phyloP scores from a whole-genome alignment of 2,329 filamentous ascomycete species.

The Pseudopyrenochaeta lycopersici region DNA sequence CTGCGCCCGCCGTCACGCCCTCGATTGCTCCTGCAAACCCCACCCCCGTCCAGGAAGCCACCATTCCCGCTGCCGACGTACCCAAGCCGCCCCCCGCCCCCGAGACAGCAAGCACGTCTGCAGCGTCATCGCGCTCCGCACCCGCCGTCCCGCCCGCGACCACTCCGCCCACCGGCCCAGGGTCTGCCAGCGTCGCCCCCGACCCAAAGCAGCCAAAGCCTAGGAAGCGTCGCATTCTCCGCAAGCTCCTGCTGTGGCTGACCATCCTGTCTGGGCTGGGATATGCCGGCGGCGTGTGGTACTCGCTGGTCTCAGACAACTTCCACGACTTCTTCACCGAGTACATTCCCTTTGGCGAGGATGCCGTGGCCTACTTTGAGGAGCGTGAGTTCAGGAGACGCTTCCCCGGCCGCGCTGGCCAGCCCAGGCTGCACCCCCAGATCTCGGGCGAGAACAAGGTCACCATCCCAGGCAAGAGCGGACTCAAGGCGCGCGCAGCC shows the following conservation, averaged over 20 bases:
- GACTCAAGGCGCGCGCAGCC: constrained; percentile 80
- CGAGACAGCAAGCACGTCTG: constrained; percentile 39
- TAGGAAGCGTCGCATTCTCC: constrained; percentile 77
- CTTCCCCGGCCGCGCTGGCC: constrained; percentile 66
- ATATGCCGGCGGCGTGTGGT: constrained; percentile 90
- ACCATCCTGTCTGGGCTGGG: constrained; percentile 78
- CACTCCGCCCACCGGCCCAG: constrained; percentile 52
- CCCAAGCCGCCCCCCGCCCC: constrained; percentile 58
- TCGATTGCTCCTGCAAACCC: constrained; percentile 50
- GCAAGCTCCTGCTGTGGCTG: constrained; percentile 75
- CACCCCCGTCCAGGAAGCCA: constrained; percentile 32
- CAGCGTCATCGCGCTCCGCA: constrained; percentile 43
- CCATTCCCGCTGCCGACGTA: constrained; percentile 59
- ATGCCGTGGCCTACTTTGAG: constrained; percentile 93
- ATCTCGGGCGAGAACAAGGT: constrained; percentile 71
- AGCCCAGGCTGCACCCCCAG: constrained; percentile 55
- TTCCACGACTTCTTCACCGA: constrained; percentile 99
- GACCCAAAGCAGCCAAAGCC: constrained; percentile 54
- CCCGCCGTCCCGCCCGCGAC: constrained; percentile 43
- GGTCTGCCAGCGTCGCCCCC: constrained; percentile 53
- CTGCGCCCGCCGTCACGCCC: constrained; percentile 49
- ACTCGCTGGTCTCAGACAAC: constrained; percentile 92
- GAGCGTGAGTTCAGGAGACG: constrained; percentile 91
- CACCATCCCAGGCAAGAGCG: constrained; percentile 85
- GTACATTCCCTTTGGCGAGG: constrained; percentile 93